phyloP scores from a whole-genome alignment of 2,329 filamentous ascomycete genomes.

The Phialophora tarda region DNA sequence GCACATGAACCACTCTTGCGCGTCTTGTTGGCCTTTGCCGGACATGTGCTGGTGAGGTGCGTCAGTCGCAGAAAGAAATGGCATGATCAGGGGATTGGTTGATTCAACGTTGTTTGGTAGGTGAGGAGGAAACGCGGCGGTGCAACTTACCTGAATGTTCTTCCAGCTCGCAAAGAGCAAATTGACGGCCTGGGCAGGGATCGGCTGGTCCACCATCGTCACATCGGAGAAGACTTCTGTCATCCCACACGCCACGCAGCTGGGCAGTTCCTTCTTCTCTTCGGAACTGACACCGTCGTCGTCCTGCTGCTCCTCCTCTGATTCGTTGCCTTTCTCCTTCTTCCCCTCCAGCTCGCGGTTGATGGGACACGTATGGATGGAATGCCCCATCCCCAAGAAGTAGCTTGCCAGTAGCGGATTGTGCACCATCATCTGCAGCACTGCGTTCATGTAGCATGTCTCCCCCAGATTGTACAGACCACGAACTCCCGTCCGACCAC shows the following conservation, averaged over 20 bases:
- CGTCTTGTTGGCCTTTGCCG: slow-evolving; percentile 94
- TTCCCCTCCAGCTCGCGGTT: slow-evolving; percentile 43
- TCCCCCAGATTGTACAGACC: slow-evolving; percentile 98
- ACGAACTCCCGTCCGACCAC: slow-evolving; percentile 83
- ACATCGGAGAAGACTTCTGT: slow-evolving; percentile 69
- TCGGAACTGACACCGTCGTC: slow-evolving; percentile 17
- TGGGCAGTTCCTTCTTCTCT: slow-evolving; percentile 41
- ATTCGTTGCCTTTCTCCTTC: slow-evolving; percentile 37
- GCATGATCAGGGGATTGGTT: no score
- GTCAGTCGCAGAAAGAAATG: background rate
- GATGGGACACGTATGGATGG: slow-evolving; percentile 71
- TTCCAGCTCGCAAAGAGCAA: slow-evolving; percentile 91
- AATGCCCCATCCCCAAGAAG: slow-evolving; percentile 89
- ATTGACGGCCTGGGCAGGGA: slow-evolving; percentile 87
- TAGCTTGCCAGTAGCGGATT: slow-evolving; percentile 91
- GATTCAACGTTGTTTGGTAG: no score
- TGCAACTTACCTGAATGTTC: slow-evolving; percentile 67
- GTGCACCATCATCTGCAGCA: slow-evolving; percentile 90
- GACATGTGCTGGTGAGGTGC: slow-evolving; percentile 66
- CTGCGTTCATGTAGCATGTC: slow-evolving; percentile 97
- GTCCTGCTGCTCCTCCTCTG: slow-evolving; percentile 36
- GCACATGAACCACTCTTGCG: slow-evolving; percentile 96
- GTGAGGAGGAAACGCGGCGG: background rate
- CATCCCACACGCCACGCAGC: slow-evolving; percentile 66
- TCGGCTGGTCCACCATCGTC: slow-evolving; percentile 68